Base-by-base conservation (phyloP, 2,329 filamentous ascomycete genomes). In the Fusarium hostae region DNA sequence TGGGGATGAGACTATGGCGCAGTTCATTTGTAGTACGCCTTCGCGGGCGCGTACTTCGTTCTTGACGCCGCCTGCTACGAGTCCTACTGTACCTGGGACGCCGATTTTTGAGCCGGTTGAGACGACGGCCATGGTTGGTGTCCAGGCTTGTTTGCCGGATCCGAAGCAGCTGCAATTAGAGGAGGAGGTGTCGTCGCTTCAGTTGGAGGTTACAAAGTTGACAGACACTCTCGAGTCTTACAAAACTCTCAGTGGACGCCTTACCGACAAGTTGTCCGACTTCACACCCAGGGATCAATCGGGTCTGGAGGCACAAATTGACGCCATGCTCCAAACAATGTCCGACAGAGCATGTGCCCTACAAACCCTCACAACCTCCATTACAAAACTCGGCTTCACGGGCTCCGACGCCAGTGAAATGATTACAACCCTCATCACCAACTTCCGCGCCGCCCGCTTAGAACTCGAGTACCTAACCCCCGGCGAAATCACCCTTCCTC, bases 401-500 rank as follows among this genome's bases (percentile, higher is more conserved):
- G 84, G 86, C 2, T 67, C 72, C 10, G 85, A 88, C 65, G 83
- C 85, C 0, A 60, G 79, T n/a, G 84, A 85, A n/a, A 84, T 87
- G 62, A 75, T 90, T 11, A 67, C 80, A 3, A 82, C 84, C 0
- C 82, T 91, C 16, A 77, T 82, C 0, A 68, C 81, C 4, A 83
- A 85, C 4, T 87, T 91, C 79, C 86, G 88, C 24, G 78, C 85
- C 4, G 89, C 88, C 3, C 85, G 89, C 2, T 80, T 90, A 0
- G 88, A 91, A 71, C 84, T 91, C 5, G 89, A 91, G 77, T 90
- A 90, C 73, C 82, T 90, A 24, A 87, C 85, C 0, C 89, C 89
- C 0, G 89, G 88, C 9, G 89, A 91, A 75, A 80, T 86, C n/a
- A 74, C 83, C 0, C 82, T 89, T 1, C 86, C 88, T 0, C 79